Base-by-base conservation (phyloP, 225 moss, liverwort and hornwort species). In the Rhytidiadelphus loreus region DNA sequence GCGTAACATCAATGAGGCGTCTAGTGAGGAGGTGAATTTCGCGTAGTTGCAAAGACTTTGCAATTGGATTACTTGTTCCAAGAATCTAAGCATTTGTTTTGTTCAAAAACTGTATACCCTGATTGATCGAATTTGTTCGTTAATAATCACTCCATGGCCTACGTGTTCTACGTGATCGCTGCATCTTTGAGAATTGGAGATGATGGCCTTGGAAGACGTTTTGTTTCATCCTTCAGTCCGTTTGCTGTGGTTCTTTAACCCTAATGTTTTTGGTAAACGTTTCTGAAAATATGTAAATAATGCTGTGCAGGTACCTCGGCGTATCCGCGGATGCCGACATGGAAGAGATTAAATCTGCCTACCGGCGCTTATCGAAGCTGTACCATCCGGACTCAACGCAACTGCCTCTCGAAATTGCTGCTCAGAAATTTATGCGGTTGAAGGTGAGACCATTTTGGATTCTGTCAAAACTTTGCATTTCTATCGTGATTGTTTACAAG, bases 351-450 rank as follows among this genome's bases (percentile, higher is more conserved):
- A 99, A 99, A 89, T 89, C 97, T 65, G 97, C 99, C 37, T 99
- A 97, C 82, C 92, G 99, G 39, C 97, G 96, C 71, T 90, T 99
- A 55, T 99, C 99, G 57, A 99, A 99, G 90, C 81, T 89, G 37
- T 99, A 97, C 91, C 99, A 99, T 89, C 99, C 99, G 17, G 99
- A 99, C 89, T 93, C 96, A 21, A 99, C 99, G 19, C 91, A 95
- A 39, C 91, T 99, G 60, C 99, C 99, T n/a, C 87, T 99, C 37
- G 95, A 99, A 90, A 85, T 97, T 48, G 99, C 99, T 91, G 99
- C 93, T 22, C 94, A 95, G 90, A 99, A 95, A 83, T 99, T 99
- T 70, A 94, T 99, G 90, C 95, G 93, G 57, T 89, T 99, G 90
- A 99, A 96, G 95, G 95, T 94, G 78, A 87, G 92, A 50, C 64